Evolutionary conservation across 2,329 filamentous ascomycete genomes (phyloP).

Genomic region (Teratosphaeria destructans): DNA sequence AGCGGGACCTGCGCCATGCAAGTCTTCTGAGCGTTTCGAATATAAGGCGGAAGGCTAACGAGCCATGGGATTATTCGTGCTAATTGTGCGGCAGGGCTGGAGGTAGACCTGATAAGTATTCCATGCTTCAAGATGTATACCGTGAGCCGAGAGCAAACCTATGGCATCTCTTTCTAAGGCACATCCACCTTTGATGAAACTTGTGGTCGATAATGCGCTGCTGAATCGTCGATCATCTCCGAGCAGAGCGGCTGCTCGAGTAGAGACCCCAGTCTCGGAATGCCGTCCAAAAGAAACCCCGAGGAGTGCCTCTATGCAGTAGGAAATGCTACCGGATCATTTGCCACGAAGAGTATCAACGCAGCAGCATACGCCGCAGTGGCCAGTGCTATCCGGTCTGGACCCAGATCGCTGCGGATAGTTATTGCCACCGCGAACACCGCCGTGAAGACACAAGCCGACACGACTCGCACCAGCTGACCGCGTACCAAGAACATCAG

Average conservation of each 20-base stretch:
- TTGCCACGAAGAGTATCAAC: constrained; percentile 10
- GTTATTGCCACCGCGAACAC: constrained; percentile 5
- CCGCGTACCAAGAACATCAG: constrained; percentile 6
- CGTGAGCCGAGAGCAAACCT: not conserved
- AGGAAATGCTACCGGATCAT: constrained; percentile 1
- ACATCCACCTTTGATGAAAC: not conserved
- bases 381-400: constrained; percentile 4
- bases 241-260: not conserved
- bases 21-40: too few species aligned
- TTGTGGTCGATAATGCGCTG: not conserved
- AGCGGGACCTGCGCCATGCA: too few species aligned
- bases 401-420: constrained; percentile 4
- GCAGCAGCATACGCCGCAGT: constrained; percentile 11
- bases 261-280: not conserved
- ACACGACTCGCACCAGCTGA: constrained; percentile 4
- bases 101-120: not conserved
- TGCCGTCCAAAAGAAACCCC: not conserved
- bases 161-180: not conserved
- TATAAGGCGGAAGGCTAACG: too few species aligned
- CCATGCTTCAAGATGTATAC: not conserved
- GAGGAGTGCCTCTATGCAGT: not conserved
- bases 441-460: constrained; percentile 5
- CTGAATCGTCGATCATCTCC: too few species aligned
- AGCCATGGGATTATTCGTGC: too few species aligned
- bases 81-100: not conserved